Conservation (phyloP, 164 flowering plant genomes). For the Paratinospora sagittata region DNA sequence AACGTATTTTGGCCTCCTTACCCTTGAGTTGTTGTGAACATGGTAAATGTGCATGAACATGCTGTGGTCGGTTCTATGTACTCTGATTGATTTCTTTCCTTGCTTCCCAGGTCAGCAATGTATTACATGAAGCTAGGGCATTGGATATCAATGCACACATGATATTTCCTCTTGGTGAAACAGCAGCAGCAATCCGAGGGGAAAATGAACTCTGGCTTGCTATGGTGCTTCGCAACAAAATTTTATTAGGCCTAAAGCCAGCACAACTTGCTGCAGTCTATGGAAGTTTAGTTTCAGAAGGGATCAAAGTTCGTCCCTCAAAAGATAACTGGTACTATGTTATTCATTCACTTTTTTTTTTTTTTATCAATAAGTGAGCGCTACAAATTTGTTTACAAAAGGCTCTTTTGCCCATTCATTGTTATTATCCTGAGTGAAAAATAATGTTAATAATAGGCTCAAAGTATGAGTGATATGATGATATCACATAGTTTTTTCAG, state of each 20-base stretch:
- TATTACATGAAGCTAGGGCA: constrained; percentile 84
- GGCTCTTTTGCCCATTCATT: neutral
- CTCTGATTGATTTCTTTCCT: neutral
- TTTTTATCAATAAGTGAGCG: neutral
- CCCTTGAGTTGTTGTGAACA: too few species aligned
- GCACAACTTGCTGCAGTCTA: constrained; percentile 91
- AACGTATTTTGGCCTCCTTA: too few species aligned
- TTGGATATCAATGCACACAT: constrained; percentile 72
- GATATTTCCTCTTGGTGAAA: constrained; percentile 91
- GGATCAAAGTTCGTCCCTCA: constrained; percentile 76
- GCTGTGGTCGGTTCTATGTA: neutral
- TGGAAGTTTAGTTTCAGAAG: constrained; percentile 91
- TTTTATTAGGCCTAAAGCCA: constrained; percentile 68
- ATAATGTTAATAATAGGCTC: neutral
- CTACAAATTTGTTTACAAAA: neutral
- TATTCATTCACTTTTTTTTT: neutral
- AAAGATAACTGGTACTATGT: constrained; percentile 50
- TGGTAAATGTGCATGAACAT: too few species aligned
- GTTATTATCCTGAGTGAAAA: neutral
- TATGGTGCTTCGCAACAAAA: constrained; percentile 75
- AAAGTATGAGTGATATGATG: too few species aligned
- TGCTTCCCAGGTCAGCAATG: constrained; percentile 58
- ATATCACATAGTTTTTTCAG: neutral
- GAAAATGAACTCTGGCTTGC: constrained; percentile 99
- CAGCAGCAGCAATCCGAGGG: constrained; percentile 95